A percentile compares a stretch with the other conserved stretches of the same genome.
Evolutionary conservation across 1,284 basidiomycete genomes (phyloP).

Genomic region (Kwoniella shivajii): DNA sequence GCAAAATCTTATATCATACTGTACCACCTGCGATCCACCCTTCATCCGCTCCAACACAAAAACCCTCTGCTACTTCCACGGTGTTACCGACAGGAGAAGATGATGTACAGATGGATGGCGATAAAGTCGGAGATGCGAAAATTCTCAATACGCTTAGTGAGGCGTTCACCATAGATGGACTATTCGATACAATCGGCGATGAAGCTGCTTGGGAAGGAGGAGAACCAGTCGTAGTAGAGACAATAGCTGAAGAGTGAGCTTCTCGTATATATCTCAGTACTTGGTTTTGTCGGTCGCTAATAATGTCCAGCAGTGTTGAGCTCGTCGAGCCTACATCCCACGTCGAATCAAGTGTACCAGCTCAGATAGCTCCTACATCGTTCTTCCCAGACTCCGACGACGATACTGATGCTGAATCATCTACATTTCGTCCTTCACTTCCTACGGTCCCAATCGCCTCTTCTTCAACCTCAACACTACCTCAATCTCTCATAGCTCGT

Average conservation of each 20-base stretch:
- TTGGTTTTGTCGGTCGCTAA: not conserved
- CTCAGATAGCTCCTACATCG: not conserved
- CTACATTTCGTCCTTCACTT: slow-evolving; percentile 15
- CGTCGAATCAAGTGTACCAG: slow-evolving; percentile 1
- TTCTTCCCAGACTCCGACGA: slow-evolving; percentile 15
- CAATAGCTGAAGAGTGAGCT: slow-evolving; percentile 32
- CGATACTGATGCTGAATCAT: slow-evolving; percentile 13
- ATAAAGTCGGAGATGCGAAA: slow-evolving; percentile 47
- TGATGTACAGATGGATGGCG: slow-evolving; percentile 42
- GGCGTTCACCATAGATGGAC: slow-evolving; percentile 52
- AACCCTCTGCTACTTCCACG: slow-evolving; percentile 5
- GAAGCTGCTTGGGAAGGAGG: slow-evolving; percentile 50
- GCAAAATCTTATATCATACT: slow-evolving; percentile 90
- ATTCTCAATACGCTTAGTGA: slow-evolving; percentile 49
- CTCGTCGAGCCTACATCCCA: not conserved
- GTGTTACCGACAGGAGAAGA: slow-evolving; percentile 11
- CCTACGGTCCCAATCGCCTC: not conserved
- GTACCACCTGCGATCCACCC: slow-evolving; percentile 75
- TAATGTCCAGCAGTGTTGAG: not conserved
- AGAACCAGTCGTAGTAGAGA: slow-evolving; percentile 27
- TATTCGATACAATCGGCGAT: slow-evolving; percentile 47
- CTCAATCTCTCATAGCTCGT: slow-evolving; percentile 4
- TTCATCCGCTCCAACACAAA: slow-evolving; percentile 57
- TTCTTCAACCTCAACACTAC: not conserved
- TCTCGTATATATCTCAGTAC: not conserved